phyloP scores from a whole-genome alignment of 1,139 yeast genomes.

The Maudiozyma humilis region DNA sequence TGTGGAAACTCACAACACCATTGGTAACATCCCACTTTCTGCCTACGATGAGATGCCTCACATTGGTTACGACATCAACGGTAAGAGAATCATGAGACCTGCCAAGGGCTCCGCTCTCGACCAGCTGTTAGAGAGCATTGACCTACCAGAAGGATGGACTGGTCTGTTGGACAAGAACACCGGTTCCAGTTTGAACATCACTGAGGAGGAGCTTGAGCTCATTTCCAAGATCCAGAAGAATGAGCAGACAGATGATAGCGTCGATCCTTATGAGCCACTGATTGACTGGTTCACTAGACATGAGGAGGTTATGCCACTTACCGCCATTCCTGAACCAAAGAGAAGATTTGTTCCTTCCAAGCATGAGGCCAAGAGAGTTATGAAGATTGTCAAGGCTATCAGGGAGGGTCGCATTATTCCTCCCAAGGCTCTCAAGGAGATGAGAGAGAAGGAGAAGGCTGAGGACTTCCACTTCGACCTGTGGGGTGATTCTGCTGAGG shows the following conservation, averaged over 20 bases:
- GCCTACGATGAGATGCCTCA: constrained; percentile 98
- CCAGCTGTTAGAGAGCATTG: constrained; percentile 78
- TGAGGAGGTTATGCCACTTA: constrained; percentile 82
- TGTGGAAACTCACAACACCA: constrained; percentile 73
- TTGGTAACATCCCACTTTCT: constrained; percentile 84
- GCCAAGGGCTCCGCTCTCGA: constrained; percentile 95
- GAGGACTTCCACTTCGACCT: constrained; percentile 58
- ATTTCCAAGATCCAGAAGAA: constrained; percentile 79
- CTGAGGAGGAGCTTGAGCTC: constrained; percentile 84
- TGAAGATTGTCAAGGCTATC: constrained; percentile 93
- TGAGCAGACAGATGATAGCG: constrained; percentile 70
- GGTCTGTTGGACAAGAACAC: constrained; percentile 88
- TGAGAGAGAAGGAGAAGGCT: constrained; percentile 44
- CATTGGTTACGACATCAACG: constrained; percentile 92
- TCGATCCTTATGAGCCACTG: constrained; percentile 87
- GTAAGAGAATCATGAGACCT: constrained; percentile 97
- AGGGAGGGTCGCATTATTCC: constrained; percentile 92
- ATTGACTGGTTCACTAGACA: constrained; percentile 92
- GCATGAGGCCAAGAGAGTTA: constrained; percentile 89
- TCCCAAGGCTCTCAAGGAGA: constrained; percentile 49
- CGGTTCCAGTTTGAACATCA: constrained; percentile 76
- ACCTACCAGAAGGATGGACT: constrained; percentile 97
- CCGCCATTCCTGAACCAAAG: constrained; percentile 94
- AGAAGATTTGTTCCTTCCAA: constrained; percentile 94
- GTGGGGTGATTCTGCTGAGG: constrained; percentile 66